Evolutionary conservation across 169 alveolate genomes (phyloP), one percentile per base, ranked within the genome.

Genomic region (Miamiensis avidus): DNA sequence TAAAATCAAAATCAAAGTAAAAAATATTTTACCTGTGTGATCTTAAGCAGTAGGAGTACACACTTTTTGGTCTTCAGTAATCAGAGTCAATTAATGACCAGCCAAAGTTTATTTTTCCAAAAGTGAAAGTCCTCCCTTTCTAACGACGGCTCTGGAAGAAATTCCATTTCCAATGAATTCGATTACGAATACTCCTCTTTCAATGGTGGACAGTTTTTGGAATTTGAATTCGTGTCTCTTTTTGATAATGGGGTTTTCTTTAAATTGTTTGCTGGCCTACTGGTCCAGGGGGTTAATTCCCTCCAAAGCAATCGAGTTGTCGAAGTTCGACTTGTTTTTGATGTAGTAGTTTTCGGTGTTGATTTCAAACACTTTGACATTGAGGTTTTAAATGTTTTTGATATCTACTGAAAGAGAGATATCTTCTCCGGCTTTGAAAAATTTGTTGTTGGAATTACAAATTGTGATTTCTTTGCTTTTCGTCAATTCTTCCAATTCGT

Each of bases 101-200:
- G 95, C 93, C 31, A 82, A 28, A 16, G 93, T 89, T 11, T 88
- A 65, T 29, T 76, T 91, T 31, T 78, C 76, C 32, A 89, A 49
- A 29, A 89, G 75, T 0, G 89, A 86, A 4, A 91, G 87, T 1
- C 86, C 81, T 65, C 97, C 96, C 77, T 91, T 93, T 87, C 91
- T 89, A 29, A 93, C 86, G 6, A 93, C 82, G n/a, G 96, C 94
- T 90, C 96, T 87, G 26, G 93, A 84, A n/a, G 88, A 77, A 34
- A 85, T 49, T 16, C 93, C 93, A 81, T 94, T 94, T 65, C 94
- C 95, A 65, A 89, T 85, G 86, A 94, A 91, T 81, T 93, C 96
- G 29, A 93, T 86, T 27, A 93, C 86, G 74, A 91, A 93, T 20
- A 91, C 81, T 0, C 96, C 95, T 76, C 89, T 86, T 77, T 84